phyloP scores from a whole-genome alignment of 176 grass and related monocot species.

The Canna indica region DNA sequence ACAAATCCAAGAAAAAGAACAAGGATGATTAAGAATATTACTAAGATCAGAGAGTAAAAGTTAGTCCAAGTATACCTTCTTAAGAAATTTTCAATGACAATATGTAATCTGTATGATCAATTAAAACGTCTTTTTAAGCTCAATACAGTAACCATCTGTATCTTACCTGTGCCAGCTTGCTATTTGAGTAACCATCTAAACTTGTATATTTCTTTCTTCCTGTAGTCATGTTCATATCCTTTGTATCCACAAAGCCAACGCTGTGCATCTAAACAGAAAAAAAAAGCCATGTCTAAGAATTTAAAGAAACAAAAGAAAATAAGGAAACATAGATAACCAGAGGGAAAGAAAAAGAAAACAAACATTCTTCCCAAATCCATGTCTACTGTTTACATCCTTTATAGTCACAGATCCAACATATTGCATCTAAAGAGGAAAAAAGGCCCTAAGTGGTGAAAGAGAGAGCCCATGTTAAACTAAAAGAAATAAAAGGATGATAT shows the following conservation, averaged over 20 bases:
- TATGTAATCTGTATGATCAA: neutral
- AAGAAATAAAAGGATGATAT: neutral
- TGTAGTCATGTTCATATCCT: slow-evolving; percentile 87
- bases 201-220: slow-evolving; percentile 68
- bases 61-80: neutral
- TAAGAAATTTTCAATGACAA: slow-evolving; percentile 9
- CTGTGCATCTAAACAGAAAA: slow-evolving; percentile 55
- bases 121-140: neutral
- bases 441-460: neutral
- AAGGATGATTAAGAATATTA: neutral
- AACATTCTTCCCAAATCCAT: neutral
- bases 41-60: neutral
- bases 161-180: slow-evolving; percentile 96
- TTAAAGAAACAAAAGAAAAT: neutral
- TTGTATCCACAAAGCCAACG: slow-evolving; percentile 69
- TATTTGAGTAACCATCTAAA: slow-evolving; percentile 73
- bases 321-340: neutral
- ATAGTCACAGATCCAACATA: neutral
- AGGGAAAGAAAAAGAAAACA: neutral
- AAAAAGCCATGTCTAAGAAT: neutral
- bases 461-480: neutral
- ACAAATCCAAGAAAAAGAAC: neutral
- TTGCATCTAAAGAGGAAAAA: neutral
- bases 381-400: neutral
- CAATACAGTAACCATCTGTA: too few species aligned